A percentile compares a stretch with the other conserved stretches of the same genome.
Conservation (phyloP, 768 basidiomycete genomes). For the Dentipellis fragilis region DNA sequence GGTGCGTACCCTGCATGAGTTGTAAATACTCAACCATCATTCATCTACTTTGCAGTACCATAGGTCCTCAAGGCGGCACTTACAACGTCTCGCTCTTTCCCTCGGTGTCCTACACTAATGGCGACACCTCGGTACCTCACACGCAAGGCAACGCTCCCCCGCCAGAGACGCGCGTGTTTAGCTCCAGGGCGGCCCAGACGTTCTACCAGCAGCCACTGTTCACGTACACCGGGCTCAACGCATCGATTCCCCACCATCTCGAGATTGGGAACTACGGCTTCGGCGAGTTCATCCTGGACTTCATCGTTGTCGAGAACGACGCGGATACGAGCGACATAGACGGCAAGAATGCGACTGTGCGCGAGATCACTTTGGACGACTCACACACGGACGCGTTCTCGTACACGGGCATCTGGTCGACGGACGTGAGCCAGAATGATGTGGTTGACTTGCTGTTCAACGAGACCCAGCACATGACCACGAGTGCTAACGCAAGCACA, state of each 20-base stretch:
- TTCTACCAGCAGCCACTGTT: not conserved
- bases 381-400: not conserved
- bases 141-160: not conserved
- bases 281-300: not conserved
- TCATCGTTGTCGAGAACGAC: not conserved
- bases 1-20: not conserved
- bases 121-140: not conserved
- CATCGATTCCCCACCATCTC: not conserved
- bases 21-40: too few species aligned
- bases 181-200: not conserved
- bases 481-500: not conserved
- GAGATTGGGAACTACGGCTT: not conserved
- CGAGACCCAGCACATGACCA: not conserved
- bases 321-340: not conserved
- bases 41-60: not conserved
- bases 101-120: not conserved
- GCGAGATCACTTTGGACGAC: not conserved
- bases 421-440: not conserved
- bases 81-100: not conserved
- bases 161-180: not conserved
- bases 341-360: not conserved
- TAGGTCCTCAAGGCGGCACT: not conserved
- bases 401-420: not conserved
- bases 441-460: not conserved
- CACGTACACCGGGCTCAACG: not conserved